A percentile compares a stretch with the other conserved stretches of the same genome.
Conservation (phyloP, 768 basidiomycete species). For the Tricholoma sp. region DNA sequence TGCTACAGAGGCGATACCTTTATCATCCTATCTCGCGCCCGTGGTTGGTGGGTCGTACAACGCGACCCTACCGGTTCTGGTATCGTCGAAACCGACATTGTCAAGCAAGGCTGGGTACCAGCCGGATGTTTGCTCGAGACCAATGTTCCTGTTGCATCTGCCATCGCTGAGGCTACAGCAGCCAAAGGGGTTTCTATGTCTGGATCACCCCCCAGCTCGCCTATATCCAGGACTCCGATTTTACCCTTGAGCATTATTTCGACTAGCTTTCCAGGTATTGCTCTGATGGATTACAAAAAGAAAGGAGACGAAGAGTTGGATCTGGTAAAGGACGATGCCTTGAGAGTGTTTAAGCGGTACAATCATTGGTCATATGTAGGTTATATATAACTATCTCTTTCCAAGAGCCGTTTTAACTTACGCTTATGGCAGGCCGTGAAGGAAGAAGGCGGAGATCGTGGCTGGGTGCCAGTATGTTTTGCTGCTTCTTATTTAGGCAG, state of each 20-base stretch:
- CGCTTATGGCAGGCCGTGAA: conserved; percentile 68
- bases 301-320: conserved; percentile 92
- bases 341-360: conserved; percentile 96
- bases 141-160: conserved; percentile 82
- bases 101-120: conserved; percentile 95
- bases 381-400: conserved; percentile 11
- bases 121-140: conserved; percentile 96
- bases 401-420: conserved; percentile 3
- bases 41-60: conserved; percentile 99
- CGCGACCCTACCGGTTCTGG: conserved; percentile 86
- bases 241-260: conserved; percentile 88
- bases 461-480: conserved; percentile 84
- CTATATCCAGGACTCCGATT: conserved; percentile 69
- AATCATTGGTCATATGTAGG: conserved; percentile 95
- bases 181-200: conserved; percentile 40
- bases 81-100: conserved; percentile 66
- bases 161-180: conserved; percentile 78
- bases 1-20: conserved; percentile 80
- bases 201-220: conserved; percentile 33
- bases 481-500: neutral
- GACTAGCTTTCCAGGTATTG: conserved; percentile 96
- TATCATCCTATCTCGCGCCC: conserved; percentile 87
- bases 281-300: conserved; percentile 93
- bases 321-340: conserved; percentile 78
- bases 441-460: conserved; percentile 88